Conservation (phyloP, 371 early-diverging fungal genomes). For the Fennellomyces sp. region DNA sequence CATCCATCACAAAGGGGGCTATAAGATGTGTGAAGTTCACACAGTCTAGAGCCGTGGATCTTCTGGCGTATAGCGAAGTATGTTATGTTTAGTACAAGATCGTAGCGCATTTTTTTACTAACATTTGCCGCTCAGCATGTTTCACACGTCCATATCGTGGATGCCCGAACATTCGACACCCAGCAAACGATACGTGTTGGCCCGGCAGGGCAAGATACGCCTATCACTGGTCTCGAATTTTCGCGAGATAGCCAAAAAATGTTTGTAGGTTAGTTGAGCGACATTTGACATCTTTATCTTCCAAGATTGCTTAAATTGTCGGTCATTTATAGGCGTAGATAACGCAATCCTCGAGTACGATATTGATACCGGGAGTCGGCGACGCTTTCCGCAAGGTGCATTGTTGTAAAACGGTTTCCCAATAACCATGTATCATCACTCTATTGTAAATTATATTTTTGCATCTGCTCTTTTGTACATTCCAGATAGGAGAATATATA, state of each 20-base stretch:
- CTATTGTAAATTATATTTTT: background rate
- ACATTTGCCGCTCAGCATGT: constrained; percentile 63
- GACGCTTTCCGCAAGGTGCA: constrained; percentile 60
- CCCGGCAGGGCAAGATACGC: constrained; percentile 62
- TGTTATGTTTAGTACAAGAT: no score
- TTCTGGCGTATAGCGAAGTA: constrained; percentile 83
- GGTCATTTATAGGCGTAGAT: constrained; percentile 52
- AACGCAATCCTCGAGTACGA: constrained; percentile 57
- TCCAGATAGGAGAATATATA: no score
- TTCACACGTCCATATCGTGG: constrained; percentile 82
- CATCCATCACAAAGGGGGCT: constrained; percentile 78
- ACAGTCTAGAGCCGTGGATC: constrained; percentile 78
- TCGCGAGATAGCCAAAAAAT: constrained; percentile 76
- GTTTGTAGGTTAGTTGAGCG: constrained; percentile 76
- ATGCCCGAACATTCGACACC: constrained; percentile 82
- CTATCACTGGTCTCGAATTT: constrained; percentile 80
- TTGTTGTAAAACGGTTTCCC: constrained; percentile 40
- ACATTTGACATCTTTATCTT: no score
- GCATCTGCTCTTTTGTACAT: no score
- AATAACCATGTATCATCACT: background rate
- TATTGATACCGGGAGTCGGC: constrained; percentile 57
- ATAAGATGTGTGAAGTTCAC: constrained; percentile 86
- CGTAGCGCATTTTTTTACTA: no score
- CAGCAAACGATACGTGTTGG: constrained; percentile 68
- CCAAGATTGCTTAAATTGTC: no score